Evolutionary conservation across 768 basidiomycete species (phyloP), one percentile per base, ranked within the genome.

Genomic region (Suillus americanus): DNA sequence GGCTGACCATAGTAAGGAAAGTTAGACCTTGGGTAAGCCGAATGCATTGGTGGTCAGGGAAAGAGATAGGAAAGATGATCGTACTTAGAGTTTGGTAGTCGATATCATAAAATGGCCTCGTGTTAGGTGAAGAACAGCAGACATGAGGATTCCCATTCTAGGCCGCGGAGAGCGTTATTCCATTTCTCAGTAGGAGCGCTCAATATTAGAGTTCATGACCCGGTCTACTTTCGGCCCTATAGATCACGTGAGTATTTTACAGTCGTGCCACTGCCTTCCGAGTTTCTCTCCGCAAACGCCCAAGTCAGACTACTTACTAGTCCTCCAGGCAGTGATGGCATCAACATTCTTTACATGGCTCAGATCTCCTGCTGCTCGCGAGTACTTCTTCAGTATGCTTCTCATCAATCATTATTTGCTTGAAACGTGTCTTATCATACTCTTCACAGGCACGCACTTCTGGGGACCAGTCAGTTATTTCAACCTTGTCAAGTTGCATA

Each of bases 381-480:
- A 95, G 70, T 98, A 98, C 78, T 97, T 98, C 81, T 92, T 97
- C 81, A 97, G 96, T 94, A 67, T 67, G 95, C 82, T 30, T 35
- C 25, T n/a, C 6, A 6, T 40, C 12, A 64, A 64, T 38, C 10
- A 65, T 65, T 56, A 20, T 64, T 28, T 41, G 33, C 59, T 25
- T 45, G 68, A 8, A 6, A 37, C 63, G 25, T n/a, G 43, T 64
- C 70, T 73, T n/a, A 74, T 67, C 53, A 16, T 50, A 14, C n/a
- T 62, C 65, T 56, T 62, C 2, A 38, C 64, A 97, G 95, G 95
- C 73, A 97, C 95, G 67, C 95, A 97, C 78, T 97, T 97, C 82
- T 97, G 95, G 95, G 95, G 95, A 70, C 95, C 95, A 66, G 95
- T 97, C 66, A 75, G 92, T 88, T 70, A 50, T 38, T 65, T 64